Evolutionary conservation across 164 flowering plant species (phyloP).

Genomic region (Umbellularia californica): DNA sequence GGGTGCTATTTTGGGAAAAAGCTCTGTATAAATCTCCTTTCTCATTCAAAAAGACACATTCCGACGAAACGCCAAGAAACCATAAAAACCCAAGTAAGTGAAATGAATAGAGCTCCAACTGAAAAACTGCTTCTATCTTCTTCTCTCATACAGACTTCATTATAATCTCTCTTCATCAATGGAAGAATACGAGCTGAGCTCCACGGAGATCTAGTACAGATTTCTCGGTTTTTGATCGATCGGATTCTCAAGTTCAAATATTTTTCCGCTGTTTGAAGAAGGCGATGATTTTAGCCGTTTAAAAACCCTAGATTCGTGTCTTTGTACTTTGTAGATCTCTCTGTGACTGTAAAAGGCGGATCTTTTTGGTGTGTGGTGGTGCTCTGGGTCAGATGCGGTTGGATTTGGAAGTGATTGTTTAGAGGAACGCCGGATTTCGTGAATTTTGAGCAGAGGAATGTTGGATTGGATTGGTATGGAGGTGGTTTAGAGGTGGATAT

Average conservation of each 20-base stretch:
- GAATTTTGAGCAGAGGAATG: not conserved
- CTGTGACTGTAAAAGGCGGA: not conserved
- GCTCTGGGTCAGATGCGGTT: not conserved
- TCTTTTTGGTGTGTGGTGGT: not conserved
- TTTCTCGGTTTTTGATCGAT: not conserved
- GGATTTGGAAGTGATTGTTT: not conserved
- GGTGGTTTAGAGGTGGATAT: constrained; percentile 1
- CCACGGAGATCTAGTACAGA: not conserved
- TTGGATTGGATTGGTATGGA: not conserved
- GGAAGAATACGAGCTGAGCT: too few species aligned
- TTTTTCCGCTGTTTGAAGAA: not conserved
- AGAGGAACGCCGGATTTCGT: not conserved
- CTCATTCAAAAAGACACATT: too few species aligned
- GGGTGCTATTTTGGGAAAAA: too few species aligned
- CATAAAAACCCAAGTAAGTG: too few species aligned
- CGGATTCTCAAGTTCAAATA: not conserved
- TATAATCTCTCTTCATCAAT: too few species aligned
- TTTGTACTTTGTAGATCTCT: not conserved
- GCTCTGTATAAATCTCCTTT: too few species aligned
- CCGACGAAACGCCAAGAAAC: too few species aligned
- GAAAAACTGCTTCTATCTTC: too few species aligned
- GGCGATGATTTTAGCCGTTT: not conserved
- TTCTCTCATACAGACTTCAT: too few species aligned
- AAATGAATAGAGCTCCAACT: too few species aligned
- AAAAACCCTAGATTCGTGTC: not conserved